Evolutionary conservation across 164 flowering plant genomes (phyloP), one percentile per base, ranked within the genome.

Genomic region (Vitis labrusca): DNA sequence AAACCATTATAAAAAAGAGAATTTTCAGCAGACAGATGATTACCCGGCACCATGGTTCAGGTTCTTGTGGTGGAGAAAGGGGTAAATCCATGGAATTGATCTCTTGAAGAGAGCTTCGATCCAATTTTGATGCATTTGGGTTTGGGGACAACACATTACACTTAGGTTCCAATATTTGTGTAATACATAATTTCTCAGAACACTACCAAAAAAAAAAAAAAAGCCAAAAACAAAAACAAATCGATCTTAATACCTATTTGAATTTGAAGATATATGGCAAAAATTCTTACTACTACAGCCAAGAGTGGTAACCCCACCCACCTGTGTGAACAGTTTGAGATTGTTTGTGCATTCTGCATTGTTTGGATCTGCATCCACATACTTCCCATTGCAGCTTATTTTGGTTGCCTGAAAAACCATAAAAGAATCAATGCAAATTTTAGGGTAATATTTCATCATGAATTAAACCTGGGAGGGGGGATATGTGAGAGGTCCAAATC

Each of bases 371-470:
- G 71, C 66, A 71, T 74, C 63, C 3, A 66, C 63, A 66, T 75
- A 79, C 3, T 67, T 63, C 12, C 78, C 79, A 1, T 57, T 15
- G 56, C 85, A 82, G 47, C 60, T 77, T 23, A 13, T 44, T 62
- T 65, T 64, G 2, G 67, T 61, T 37, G 70, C 61, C 84, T 81
- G 61, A 14, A 23, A 55, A 57, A 51, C 15, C 37, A 64, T 50
- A n/a, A 23, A 23, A 23, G 27, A 23, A 23, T 23, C 0, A 23
- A 23, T 23, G 27, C 2, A 23, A 23, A 32, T 4, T 6, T 32
- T 32, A 32, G 44, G 7, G 44, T 4, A 32, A 32, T 32, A 32
- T 32, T 32, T 32, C 44, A 32, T 4, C 44, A 32, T 4, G 44
- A 32, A 32, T 32, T 32, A 32, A 32, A 32, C 44, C 7, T 32